Base-by-base conservation (phyloP, 228 moss, liverwort and hornwort species). In the Sphagnum fallax region DNA sequence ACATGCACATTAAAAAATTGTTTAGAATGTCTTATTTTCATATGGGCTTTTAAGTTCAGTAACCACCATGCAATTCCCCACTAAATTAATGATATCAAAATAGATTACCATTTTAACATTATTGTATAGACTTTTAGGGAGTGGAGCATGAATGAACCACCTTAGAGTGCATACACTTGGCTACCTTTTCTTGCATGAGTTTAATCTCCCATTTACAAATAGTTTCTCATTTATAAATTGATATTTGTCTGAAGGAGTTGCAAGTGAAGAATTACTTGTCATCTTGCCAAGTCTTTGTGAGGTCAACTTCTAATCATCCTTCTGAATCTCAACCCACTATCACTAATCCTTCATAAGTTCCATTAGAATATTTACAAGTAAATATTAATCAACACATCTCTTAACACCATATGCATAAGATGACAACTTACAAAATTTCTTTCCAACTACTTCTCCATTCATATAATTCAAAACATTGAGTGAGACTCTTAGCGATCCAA, bases 301-400 rank as follows among this genome's bases (percentile, higher is more conserved):
- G 52, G 67, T 60, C 52, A 50, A 61, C 67, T 79, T 64, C 50
- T 76, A 75, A 72, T 64, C 74, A 64, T 82, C 82, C 53, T 73
- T 76, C 6, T 69, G 75, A 58, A 78, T 70, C 65, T 87, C 82
- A 67, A 67, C 79, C 87, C 61, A 73, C 83, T 70, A 61, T 70
- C 63, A 79, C 82, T 57, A 68, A 74, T 65, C 90, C 84, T 52
- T 82, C 69, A 58, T 84, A 85, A 58, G 87, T 85, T 69, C 92
- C 88, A 64, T 90, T 87, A 76, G 90, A 61, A 65, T 92, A 95
- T 71, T 92, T 94, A 81, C 52, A 50, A 71, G 49, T 32, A 32
- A 32, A 1, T 32, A 32, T 32, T 2, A 32, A 32, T 32, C 0
- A 32, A 32, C 32, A 32, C 32, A 32, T 32, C 32, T 32, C 2